A percentile compares a stretch with the other conserved stretches of the same genome.
phyloP scores from a whole-genome alignment of 805 yeast genomes.

The Cyberlindnera mycetangii region DNA sequence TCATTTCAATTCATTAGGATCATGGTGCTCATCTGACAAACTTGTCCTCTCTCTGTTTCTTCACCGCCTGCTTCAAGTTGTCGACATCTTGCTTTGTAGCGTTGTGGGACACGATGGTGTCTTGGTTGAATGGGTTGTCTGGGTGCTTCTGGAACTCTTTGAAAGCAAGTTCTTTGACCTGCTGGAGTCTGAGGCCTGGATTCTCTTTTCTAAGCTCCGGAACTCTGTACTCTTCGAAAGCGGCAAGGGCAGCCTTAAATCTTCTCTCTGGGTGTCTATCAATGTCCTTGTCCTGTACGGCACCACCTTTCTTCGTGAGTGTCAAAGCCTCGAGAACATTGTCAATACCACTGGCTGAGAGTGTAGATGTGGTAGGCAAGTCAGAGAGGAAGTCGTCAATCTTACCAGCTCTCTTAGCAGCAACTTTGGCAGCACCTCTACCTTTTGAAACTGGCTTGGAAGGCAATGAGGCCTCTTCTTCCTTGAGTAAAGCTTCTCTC shows the following conservation, averaged over 20 bases:
- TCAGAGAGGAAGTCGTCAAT: conserved; percentile 63
- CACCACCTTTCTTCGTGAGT: conserved; percentile 54
- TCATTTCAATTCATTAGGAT: conserved; percentile 1
- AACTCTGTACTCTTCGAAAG: conserved; percentile 65
- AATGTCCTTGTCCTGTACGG: conserved; percentile 56
- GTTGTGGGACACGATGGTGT: conserved; percentile 56
- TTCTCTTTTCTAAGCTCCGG: conserved; percentile 73
- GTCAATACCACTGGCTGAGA: conserved; percentile 73
- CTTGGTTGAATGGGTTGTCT: conserved; percentile 82
- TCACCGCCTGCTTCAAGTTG: conserved; percentile 45
- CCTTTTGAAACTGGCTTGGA: conserved; percentile 54
- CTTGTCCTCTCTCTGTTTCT: conserved; percentile 43
- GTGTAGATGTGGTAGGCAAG: conserved; percentile 48
- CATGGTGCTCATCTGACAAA: conserved; percentile 10
- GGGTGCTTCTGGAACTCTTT: conserved; percentile 81
- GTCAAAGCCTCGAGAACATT: conserved; percentile 76
- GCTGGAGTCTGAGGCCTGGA: conserved; percentile 79
- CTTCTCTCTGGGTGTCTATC: conserved; percentile 90
- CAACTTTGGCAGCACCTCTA: conserved; percentile 68
- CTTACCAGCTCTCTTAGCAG: conserved; percentile 56
- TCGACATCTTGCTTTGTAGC: conserved; percentile 53
- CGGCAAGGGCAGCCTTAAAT: conserved; percentile 74
- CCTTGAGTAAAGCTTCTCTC: conserved; percentile 62
- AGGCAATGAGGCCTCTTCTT: conserved; percentile 64
- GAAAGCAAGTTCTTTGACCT: conserved; percentile 65